These are phyloP conservation scores for Penicillium brevicompactum DNA, from an alignment of 2,329 filamentous ascomycete species.

Conservation along the genomic window DNA sequence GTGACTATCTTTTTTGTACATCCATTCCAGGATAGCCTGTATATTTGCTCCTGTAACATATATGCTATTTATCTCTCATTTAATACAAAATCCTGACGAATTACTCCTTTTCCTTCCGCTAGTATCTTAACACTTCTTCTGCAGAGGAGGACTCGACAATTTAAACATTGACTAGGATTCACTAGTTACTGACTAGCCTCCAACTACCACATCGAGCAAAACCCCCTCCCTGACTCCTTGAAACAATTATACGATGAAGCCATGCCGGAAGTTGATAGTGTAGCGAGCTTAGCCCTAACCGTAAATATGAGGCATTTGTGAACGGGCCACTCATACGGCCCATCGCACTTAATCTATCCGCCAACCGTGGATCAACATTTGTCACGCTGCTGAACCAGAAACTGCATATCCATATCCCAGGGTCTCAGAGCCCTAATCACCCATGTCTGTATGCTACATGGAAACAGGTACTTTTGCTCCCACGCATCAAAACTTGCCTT, in stretches of 20 bases:
- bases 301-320: neutral
- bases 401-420: neutral
- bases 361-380: conserved; percentile 1
- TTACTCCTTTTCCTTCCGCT: neutral
- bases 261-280: neutral
- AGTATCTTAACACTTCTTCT: neutral
- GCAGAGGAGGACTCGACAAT: neutral
- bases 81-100: neutral
- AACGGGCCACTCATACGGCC: neutral
- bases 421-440: neutral
- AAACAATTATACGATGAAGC: neutral
- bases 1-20: neutral
- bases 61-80: conserved; percentile 2
- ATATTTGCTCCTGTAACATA: conserved; percentile 9
- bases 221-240: neutral
- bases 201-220: neutral
- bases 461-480: conserved; percentile 1
- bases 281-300: neutral
- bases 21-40: neutral
- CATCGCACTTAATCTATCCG: neutral
- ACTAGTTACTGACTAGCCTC: neutral
- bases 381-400: neutral
- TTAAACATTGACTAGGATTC: neutral
- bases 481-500: neutral
- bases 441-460: neutral